Percentiles rank a stretch among this genome's conserved stretches.
Evolutionary conservation across 179 eudicot genomes (phyloP).

Genomic region (Actinidia polygama): DNA sequence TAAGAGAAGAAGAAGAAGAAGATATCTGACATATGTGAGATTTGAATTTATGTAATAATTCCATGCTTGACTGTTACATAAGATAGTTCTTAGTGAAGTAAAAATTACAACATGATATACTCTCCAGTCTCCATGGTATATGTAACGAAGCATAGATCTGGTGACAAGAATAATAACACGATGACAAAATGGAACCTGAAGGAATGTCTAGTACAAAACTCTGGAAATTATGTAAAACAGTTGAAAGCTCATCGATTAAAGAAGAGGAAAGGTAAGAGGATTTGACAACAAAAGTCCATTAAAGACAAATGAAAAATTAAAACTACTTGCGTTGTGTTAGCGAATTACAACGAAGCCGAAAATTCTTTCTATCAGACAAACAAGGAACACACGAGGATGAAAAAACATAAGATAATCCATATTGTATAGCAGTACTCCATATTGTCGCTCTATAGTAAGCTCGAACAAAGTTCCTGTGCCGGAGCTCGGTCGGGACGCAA

Average conservation of each 20-base stretch:
- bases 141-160: background rate
- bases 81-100: background rate
- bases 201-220: no score
- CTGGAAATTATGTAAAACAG: background rate
- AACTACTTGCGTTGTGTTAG: no score
- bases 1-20: background rate
- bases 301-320: no score
- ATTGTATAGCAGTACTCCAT: background rate
- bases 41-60: background rate
- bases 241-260: background rate
- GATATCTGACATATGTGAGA: background rate
- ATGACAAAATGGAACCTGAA: no score
- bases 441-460: no score
- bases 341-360: no score
- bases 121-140: no score
- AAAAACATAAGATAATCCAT: background rate
- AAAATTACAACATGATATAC: background rate
- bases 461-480: no score
- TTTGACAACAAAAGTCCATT: background rate
- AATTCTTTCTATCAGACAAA: background rate
- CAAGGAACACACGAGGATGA: background rate
- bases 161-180: background rate
- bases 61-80: background rate
- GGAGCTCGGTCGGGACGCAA: no score
- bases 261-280: background rate